These are phyloP conservation scores for Cordyceps pruinosa DNA, from an alignment of 2,329 filamentous ascomycete genomes.

Conservation along the genomic window DNA sequence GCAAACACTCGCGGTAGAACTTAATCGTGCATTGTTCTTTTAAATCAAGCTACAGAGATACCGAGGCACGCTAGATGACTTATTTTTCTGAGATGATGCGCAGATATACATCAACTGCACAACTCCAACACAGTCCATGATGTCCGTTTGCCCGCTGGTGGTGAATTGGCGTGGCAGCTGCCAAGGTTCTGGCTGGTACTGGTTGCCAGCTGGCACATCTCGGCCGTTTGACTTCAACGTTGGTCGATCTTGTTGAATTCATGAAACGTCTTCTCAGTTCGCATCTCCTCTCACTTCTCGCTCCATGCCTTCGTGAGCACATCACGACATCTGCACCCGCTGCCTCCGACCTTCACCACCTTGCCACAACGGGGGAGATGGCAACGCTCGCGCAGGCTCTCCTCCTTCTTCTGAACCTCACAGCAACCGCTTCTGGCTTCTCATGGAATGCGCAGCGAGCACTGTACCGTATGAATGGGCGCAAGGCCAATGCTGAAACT, in stretches of 20 bases:
- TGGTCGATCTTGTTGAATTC: not conserved
- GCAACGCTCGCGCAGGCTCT: not conserved
- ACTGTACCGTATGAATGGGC: constrained; percentile 12
- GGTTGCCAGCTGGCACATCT: not conserved
- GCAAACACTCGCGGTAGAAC: too few relatives aligned
- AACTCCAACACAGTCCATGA: not conserved
- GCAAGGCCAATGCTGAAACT: not conserved
- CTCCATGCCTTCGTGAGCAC: not conserved
- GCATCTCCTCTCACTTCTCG: not conserved
- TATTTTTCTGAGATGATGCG: too few relatives aligned
- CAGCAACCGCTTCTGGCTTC: not conserved
- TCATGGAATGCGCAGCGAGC: constrained; percentile 11
- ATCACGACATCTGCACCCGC: not conserved
- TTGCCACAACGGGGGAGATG: not conserved
- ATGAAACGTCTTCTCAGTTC: not conserved
- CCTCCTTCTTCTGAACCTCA: not conserved
- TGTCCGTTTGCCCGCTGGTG: not conserved
- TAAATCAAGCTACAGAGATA: too few relatives aligned
- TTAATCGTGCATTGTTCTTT: too few relatives aligned
- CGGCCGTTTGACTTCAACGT: not conserved
- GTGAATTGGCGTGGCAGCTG: not conserved
- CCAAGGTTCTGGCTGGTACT: not conserved
- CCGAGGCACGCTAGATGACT: too few relatives aligned
- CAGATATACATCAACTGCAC: too few relatives aligned
- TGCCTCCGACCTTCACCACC: not conserved